These are phyloP conservation scores for Aspergillus niger DNA, from an alignment of 2,329 filamentous ascomycete genomes.

Conservation along the genomic window DNA sequence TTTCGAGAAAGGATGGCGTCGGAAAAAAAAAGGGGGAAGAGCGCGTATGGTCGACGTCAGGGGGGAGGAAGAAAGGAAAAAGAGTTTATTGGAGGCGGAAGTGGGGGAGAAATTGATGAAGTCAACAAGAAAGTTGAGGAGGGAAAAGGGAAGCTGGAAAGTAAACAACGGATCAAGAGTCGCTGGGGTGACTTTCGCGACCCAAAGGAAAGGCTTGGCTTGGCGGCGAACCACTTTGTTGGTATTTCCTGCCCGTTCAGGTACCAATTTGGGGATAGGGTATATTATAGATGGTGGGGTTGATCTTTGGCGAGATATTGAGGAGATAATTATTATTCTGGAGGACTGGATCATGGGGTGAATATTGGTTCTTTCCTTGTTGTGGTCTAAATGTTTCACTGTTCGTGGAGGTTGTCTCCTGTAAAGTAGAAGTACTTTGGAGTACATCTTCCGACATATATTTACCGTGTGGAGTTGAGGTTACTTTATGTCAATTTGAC, in stretches of 20 bases:
- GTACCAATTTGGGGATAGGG: neutral
- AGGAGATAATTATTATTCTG: no score
- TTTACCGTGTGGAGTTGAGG: no score
- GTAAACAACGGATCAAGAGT: conserved; percentile 26
- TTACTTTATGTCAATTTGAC: no score
- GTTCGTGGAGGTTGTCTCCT: no score
- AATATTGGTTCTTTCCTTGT: no score
- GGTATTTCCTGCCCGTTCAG: conserved; percentile 2
- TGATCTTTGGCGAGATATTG: no score
- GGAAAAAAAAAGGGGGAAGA: neutral
- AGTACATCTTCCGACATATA: no score
- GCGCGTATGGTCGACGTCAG: neutral
- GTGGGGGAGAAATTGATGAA: neutral
- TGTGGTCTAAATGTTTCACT: no score
- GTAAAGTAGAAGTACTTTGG: no score
- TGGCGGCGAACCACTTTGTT: conserved; percentile 7
- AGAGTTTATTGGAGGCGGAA: neutral
- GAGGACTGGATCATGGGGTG: no score
- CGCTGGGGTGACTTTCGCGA: conserved; percentile 30
- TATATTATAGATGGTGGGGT: no score
- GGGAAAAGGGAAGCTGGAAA: conserved; percentile 6
- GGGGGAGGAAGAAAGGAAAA: neutral
- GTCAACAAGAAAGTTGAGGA: neutral
- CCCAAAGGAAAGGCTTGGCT: conserved; percentile 19
- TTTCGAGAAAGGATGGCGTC: neutral